These are phyloP conservation scores for Amauroascus verrucosus DNA, from an alignment of 2,329 filamentous ascomycete species.

Conservation along the genomic window DNA sequence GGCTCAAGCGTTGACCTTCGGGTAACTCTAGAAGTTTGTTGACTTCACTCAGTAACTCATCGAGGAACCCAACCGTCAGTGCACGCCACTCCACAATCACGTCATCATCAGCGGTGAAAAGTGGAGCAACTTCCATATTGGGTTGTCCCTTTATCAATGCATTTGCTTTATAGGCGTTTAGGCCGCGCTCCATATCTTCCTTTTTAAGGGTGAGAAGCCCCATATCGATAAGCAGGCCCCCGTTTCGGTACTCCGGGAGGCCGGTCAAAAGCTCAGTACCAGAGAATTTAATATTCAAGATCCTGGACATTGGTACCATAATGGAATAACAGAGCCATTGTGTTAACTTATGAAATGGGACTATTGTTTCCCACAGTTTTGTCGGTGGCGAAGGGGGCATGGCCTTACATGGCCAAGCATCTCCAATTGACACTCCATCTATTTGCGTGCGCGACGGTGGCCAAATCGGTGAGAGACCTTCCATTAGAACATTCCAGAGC, in stretches of 20 bases:
- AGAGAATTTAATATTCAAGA: slow-evolving; percentile 71
- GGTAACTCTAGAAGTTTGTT: slow-evolving; percentile 57
- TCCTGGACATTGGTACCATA: slow-evolving; percentile 77
- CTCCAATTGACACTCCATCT: slow-evolving; percentile 76
- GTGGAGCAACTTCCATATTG: slow-evolving; percentile 61
- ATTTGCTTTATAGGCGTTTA: slow-evolving; percentile 60
- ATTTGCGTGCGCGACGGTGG: slow-evolving; percentile 75
- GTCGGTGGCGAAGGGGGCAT: slow-evolving; percentile 61
- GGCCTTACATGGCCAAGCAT: slow-evolving; percentile 82
- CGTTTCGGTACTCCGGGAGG: slow-evolving; percentile 85
- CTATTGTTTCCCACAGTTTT: slow-evolving; percentile 66
- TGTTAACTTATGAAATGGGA: slow-evolving; percentile 87
- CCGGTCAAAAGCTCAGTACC: slow-evolving; percentile 76
- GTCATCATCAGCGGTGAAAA: slow-evolving; percentile 63
- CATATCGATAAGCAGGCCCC: slow-evolving; percentile 75
- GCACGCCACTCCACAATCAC: slow-evolving; percentile 73
- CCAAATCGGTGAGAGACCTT: slow-evolving; percentile 80
- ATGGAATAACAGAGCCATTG: slow-evolving; percentile 93
- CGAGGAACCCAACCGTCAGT: slow-evolving; percentile 62
- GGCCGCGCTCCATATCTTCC: slow-evolving; percentile 57
- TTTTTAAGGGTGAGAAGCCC: slow-evolving; percentile 68
- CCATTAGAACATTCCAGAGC: slow-evolving; percentile 83
- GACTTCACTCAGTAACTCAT: slow-evolving; percentile 59
- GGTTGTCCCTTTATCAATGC: slow-evolving; percentile 61
- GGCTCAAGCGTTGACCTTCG: slow-evolving; percentile 58